phyloP scores from a whole-genome alignment of 2,329 filamentous ascomycete genomes.

The Aureobasidium lini region DNA sequence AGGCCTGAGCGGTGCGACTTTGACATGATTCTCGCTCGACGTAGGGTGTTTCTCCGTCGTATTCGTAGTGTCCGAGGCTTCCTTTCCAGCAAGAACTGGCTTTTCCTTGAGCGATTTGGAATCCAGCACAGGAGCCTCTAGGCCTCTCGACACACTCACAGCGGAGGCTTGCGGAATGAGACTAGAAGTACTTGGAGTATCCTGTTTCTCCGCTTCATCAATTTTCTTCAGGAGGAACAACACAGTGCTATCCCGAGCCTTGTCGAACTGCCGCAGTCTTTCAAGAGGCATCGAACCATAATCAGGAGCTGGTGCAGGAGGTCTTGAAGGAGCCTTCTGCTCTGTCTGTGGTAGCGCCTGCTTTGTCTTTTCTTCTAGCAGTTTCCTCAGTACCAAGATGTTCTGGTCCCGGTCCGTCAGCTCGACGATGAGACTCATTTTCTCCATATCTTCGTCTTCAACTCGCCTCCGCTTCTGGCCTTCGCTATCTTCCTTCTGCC shows the following conservation, averaged over 20 bases:
- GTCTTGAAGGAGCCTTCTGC: constrained; percentile 18
- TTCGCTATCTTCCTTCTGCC: constrained; percentile 28
- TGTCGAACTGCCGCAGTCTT: constrained; percentile 36
- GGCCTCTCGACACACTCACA: background rate
- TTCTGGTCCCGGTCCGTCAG: constrained; percentile 42
- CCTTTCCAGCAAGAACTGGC: background rate
- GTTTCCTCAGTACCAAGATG: constrained; percentile 38
- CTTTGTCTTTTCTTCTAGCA: constrained; percentile 40
- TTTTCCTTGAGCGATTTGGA: background rate
- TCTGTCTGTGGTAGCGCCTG: constrained; percentile 15
- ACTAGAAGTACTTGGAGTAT: background rate
- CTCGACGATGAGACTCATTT: constrained; percentile 29
- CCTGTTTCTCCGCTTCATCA: constrained; percentile 40
- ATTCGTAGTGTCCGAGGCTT: background rate
- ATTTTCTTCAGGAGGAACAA: constrained; percentile 46
- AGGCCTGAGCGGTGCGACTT: background rate
- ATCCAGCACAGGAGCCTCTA: background rate
- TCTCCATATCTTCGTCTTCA: constrained; percentile 28
- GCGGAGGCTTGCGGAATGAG: background rate
- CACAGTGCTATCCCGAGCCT: constrained; percentile 47
- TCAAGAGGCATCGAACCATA: constrained; percentile 38
- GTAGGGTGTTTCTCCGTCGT: background rate
- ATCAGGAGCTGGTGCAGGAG: constrained; percentile 22
- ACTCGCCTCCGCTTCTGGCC: constrained; percentile 29
- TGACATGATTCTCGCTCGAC: background rate